phyloP scores from a whole-genome alignment of 306 rosid species.

The Vachellia collinsii region DNA sequence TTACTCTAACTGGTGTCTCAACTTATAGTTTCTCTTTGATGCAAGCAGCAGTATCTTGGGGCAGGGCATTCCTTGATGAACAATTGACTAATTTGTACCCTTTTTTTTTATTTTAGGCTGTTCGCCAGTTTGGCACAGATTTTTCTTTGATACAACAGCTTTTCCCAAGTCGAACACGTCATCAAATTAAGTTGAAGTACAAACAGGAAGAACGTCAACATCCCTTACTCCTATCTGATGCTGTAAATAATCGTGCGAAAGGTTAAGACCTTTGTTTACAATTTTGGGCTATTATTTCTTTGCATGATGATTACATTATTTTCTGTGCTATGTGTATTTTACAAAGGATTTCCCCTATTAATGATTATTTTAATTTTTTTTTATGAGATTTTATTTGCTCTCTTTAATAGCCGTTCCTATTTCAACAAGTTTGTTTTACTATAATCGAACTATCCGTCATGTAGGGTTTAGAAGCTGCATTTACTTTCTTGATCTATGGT shows the following conservation, averaged over 20 bases:
- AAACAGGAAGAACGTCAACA: slow-evolving; percentile 77
- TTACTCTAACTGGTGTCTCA: slow-evolving; percentile 9
- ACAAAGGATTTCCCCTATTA: neutral
- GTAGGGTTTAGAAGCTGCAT: neutral
- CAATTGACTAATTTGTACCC: neutral
- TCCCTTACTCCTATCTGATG: slow-evolving; percentile 61
- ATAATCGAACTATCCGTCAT: neutral
- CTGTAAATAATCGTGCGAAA: slow-evolving; percentile 53
- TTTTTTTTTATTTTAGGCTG: slow-evolving; percentile 46
- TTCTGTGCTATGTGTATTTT: slow-evolving; percentile 4
- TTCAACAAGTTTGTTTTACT: neutral
- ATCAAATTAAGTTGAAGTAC: slow-evolving; percentile 75
- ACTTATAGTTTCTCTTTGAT: slow-evolving; percentile 10
- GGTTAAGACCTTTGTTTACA: slow-evolving; percentile 49
- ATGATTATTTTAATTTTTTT: neutral
- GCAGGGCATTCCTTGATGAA: slow-evolving; percentile 22
- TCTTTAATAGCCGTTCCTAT: neutral
- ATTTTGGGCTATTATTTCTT: slow-evolving; percentile 22
- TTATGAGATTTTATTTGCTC: neutral
- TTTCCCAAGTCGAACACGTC: slow-evolving; percentile 70
- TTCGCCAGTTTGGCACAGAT: slow-evolving; percentile 77
- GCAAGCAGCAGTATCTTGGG: slow-evolving; percentile 9
- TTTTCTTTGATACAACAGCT: slow-evolving; percentile 75
- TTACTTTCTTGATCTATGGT: neutral
- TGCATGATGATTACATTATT: neutral